These are phyloP conservation scores for Starmerella sp. DNA, from an alignment of 805 yeast genomes.

Conservation along the genomic window DNA sequence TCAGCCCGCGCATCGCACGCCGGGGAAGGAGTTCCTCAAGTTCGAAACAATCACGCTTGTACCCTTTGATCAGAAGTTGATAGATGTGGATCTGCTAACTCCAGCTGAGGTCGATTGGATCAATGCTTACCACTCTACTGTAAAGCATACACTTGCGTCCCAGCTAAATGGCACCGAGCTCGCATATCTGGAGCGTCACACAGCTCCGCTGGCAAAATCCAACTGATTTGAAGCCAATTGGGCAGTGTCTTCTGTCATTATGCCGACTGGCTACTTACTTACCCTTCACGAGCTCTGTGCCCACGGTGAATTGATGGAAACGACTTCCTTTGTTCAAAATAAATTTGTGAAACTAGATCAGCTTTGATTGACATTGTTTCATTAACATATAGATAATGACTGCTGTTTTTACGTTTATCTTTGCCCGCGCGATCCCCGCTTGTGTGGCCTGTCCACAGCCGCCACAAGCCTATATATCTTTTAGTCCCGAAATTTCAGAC, in stretches of 20 bases:
- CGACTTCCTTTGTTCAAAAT: background rate
- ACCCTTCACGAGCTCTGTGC: background rate
- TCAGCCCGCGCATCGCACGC: conserved; percentile 32
- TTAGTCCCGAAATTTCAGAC: background rate
- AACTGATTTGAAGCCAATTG: too few relatives aligned
- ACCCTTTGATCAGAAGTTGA: conserved; percentile 76
- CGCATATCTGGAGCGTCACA: conserved; percentile 44
- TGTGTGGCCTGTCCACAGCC: background rate
- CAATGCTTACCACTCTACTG: conserved; percentile 49
- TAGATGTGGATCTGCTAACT: conserved; percentile 47
- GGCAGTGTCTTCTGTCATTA: too few relatives aligned
- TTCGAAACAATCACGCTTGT: conserved; percentile 73
- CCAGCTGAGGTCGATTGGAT: conserved; percentile 56
- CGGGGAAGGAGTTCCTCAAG: conserved; percentile 44
- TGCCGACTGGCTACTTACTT: too few relatives aligned
- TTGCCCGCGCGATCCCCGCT: too few relatives aligned
- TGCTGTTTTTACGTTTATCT: too few relatives aligned
- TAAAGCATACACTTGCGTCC: conserved; percentile 43
- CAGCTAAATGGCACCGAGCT: conserved; percentile 46
- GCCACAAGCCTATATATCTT: background rate
- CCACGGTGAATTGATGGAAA: background rate
- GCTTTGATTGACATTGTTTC: too few relatives aligned
- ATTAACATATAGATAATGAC: too few relatives aligned
- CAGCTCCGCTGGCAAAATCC: conserved; percentile 1
- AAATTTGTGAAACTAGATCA: too few relatives aligned